Evolutionary conservation across 306 rosid species (phyloP).

Genomic region (Prinsepia uniflora): DNA sequence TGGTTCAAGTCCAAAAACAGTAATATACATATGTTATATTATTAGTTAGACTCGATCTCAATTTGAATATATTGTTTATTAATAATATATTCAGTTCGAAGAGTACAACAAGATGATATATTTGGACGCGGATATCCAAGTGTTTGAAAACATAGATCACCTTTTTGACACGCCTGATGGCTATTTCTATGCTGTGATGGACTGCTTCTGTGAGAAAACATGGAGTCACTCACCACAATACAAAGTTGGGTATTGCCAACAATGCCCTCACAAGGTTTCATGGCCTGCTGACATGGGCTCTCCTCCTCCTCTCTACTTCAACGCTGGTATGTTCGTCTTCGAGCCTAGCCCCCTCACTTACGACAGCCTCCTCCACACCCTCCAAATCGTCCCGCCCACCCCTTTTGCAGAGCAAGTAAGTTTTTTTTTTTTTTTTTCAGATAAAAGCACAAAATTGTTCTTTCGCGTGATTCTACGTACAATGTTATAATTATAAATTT

Average conservation of each 20-base stretch:
- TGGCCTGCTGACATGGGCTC: conserved; percentile 52
- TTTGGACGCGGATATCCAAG: conserved; percentile 72
- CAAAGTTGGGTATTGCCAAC: conserved; percentile 61
- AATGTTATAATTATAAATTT: background rate
- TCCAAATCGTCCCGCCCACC: conserved; percentile 41
- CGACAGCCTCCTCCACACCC: conserved; percentile 41
- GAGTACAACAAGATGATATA: conserved; percentile 63
- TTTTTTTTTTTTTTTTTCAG: no score
- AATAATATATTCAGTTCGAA: conserved; percentile 32
- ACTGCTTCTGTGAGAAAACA: conserved; percentile 61
- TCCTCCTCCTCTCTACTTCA: conserved; percentile 57
- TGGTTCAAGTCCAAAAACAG: background rate
- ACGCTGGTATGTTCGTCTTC: conserved; percentile 66
- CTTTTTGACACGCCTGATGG: conserved; percentile 45
- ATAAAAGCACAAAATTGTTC: background rate
- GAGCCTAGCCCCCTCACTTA: conserved; percentile 45
- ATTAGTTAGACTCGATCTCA: no score
- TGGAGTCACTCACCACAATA: conserved; percentile 53
- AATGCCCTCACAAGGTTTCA: conserved; percentile 47
- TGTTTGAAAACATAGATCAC: conserved; percentile 54
- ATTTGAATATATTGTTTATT: background rate
- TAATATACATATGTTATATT: background rate
- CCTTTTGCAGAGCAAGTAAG: conserved; percentile 62
- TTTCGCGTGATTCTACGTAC: background rate
- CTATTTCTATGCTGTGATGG: conserved; percentile 57